Evolutionary conservation across 108 stramenopile species (phyloP), one percentile per base, ranked within the genome.

Genomic region (Pseudonitzschia delicatissima): DNA sequence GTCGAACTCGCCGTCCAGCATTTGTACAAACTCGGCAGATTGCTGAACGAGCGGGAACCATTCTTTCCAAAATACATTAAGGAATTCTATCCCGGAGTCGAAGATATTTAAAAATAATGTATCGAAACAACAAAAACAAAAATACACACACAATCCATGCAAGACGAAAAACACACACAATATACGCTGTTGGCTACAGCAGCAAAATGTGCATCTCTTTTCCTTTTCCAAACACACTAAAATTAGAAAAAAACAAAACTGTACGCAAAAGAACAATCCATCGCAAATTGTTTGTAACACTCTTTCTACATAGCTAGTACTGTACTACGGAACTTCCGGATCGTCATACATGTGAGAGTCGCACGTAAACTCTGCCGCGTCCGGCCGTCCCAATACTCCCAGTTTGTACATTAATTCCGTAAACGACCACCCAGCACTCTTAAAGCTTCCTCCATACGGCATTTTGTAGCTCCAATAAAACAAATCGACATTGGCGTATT

Each of bases 1-100:
- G 92, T 93, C 39, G 88, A 94, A 82, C 69, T 79, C 28, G 93
- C 93, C n/a, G 82, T 94, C 39, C 77, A 84, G 45, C 93, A 94
- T 66, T 72, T 94, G 72, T 76, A 77, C 76, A 94, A 83, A 71
- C 72, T 94, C 63, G 93, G 88, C 2, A 73, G 77, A 60, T 69
- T 73, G 47, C 78, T 87, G 57, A 91, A 94, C 69, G 87, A 89
- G 53, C 76, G 83, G 57, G 87, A 86, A 64, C 72, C 82, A 12
- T 84, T 86, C 47, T 73, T 71, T 50, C 88, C 90, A 25, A 85
- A 87, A n/a, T 87, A 75, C 66, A 82, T 94, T 40, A 82, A 86
- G 18, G 93, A 94, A 57, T 94, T 84, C 72, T 87, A 85, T 67
- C 93, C 93, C 35, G 93, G 93, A 42, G 87, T 71, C 8, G 75